A percentile compares a stretch with the other conserved stretches of the same genome.
Conservation (phyloP, 2,329 filamentous ascomycete genomes). For the Chaetomiaceae sp. region DNA sequence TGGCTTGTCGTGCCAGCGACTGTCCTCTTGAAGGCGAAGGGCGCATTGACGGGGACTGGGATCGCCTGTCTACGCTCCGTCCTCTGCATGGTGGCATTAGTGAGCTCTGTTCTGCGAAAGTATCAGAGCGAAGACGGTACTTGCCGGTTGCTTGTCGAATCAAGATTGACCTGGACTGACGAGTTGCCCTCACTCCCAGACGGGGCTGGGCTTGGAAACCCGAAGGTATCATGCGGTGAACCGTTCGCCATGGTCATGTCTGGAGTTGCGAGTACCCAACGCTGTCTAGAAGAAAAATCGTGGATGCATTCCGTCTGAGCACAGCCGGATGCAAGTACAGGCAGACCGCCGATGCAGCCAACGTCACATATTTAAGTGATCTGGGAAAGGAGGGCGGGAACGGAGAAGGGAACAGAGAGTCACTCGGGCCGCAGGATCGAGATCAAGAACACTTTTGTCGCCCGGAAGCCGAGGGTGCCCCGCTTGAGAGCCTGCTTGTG, state of each 20-base stretch:
- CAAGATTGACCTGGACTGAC: slow-evolving; percentile 23
- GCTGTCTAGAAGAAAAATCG: neutral
- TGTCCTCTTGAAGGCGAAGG: slow-evolving; percentile 16
- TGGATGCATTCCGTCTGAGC: neutral
- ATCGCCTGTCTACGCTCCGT: slow-evolving; percentile 4
- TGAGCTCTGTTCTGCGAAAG: neutral
- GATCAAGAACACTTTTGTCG: neutral
- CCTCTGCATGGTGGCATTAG: slow-evolving; percentile 6
- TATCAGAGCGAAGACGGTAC: neutral
- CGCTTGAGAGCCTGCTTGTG: slow-evolving; percentile 20
- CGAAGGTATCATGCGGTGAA: neutral
- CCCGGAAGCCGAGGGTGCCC: slow-evolving; percentile 7
- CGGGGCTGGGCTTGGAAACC: slow-evolving; percentile 15
- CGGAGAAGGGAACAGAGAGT: neutral
- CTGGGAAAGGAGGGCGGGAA: neutral
- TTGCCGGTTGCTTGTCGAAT: slow-evolving; percentile 24
- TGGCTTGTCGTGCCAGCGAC: slow-evolving; percentile 13
- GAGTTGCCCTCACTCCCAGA: slow-evolving; percentile 22
- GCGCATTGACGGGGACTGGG: slow-evolving; percentile 11
- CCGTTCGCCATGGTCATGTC: slow-evolving; percentile 14
- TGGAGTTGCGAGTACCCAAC: neutral
- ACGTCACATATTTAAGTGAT: slow-evolving; percentile 6
- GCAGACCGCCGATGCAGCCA: neutral
- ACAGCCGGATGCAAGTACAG: neutral
- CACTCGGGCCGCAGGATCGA: slow-evolving; percentile 3